phyloP scores from a whole-genome alignment of 192 early-diverging fungal species.

The Funneliformis geosporum region DNA sequence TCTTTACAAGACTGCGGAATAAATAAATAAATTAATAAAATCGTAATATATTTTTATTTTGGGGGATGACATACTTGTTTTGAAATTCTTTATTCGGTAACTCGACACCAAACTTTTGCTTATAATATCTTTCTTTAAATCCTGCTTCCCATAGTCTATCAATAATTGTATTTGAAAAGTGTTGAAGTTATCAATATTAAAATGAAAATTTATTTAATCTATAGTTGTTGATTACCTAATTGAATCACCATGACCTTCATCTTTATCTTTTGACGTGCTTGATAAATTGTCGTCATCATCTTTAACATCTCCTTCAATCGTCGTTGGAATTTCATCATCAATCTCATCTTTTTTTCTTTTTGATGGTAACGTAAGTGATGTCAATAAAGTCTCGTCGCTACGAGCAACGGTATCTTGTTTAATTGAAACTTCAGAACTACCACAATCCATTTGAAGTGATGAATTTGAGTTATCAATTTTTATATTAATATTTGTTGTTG shows the following conservation, averaged over 20 bases:
- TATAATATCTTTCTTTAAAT: slow-evolving; percentile 76
- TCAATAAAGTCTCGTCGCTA: no score
- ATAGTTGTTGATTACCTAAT: slow-evolving; percentile 40
- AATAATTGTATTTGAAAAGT: not conserved
- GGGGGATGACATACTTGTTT: slow-evolving; percentile 46
- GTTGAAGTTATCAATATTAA: no score
- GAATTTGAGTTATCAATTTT: slow-evolving; percentile 39
- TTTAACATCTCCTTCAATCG: not conserved
- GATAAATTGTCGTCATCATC: not conserved
- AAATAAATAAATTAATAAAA: not conserved
- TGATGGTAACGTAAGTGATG: not conserved
- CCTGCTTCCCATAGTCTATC: slow-evolving; percentile 75
- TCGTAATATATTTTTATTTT: not conserved
- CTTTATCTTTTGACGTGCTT: slow-evolving; percentile 46
- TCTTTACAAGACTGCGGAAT: slow-evolving; percentile 54
- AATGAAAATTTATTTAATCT: no score
- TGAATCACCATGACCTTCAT: slow-evolving; percentile 59
- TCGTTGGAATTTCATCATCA: slow-evolving; percentile 51
- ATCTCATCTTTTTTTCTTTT: slow-evolving; percentile 38
- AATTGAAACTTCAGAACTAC: slow-evolving; percentile 40
- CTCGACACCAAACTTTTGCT: slow-evolving; percentile 64
- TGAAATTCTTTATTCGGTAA: slow-evolving; percentile 58
- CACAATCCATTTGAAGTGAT: no score
- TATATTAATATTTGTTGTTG: not conserved
- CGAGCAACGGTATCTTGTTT: slow-evolving; percentile 31